Evolutionary conservation across 1,284 basidiomycete species (phyloP).

Genomic region (Sanghuangporus baumii): DNA sequence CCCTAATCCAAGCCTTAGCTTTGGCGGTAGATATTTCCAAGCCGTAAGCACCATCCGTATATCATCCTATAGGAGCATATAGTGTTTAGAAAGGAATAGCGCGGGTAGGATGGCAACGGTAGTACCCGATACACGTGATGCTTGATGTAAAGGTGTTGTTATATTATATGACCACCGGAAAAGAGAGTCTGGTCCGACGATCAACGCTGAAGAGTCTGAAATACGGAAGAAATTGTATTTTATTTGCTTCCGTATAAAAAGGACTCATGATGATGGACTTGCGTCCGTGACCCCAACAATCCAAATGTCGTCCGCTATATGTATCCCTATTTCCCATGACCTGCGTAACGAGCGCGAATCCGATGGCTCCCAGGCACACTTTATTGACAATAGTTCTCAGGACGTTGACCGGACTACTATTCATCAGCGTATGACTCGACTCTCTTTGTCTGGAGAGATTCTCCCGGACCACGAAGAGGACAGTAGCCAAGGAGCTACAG

Average conservation of each 20-base stretch:
- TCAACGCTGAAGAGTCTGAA: neutral
- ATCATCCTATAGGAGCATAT: no score
- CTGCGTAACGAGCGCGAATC: neutral
- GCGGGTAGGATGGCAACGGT: neutral
- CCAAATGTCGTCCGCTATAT: neutral
- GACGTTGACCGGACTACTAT: neutral
- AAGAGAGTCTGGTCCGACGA: neutral
- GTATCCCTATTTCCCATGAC: no score
- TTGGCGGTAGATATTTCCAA: no score
- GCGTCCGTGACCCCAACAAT: neutral
- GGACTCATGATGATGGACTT: neutral
- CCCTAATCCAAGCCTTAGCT: no score
- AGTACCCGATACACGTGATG: neutral
- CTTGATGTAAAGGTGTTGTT: no score
- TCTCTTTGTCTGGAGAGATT: neutral
- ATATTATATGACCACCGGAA: neutral
- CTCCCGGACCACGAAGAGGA: neutral
- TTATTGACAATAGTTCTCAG: neutral
- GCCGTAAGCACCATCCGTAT: no score
- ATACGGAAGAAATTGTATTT: neutral
- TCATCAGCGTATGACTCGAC: neutral
- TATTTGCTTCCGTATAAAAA: neutral
- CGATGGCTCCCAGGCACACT: neutral
- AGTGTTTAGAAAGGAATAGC: neutral
- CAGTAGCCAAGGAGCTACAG: conserved; percentile 13